These are phyloP conservation scores for Aspergillus steynii DNA, from an alignment of 495 filamentous ascomycete species.

Conservation along the genomic window DNA sequence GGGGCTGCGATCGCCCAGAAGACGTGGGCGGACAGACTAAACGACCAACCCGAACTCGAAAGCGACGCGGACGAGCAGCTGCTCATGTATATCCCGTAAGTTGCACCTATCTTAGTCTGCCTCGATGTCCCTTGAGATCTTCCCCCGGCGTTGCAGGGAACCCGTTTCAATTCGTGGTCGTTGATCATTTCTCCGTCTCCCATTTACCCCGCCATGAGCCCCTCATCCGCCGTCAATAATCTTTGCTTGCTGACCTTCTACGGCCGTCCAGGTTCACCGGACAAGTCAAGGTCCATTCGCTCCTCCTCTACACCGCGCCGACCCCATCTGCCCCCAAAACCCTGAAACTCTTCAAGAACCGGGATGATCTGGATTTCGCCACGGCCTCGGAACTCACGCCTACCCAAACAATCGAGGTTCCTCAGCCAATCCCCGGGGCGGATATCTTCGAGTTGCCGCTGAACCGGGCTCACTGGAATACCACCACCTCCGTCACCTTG, in stretches of 20 bases:
- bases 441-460: conserved; percentile 85
- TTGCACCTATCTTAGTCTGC: conserved; percentile 12
- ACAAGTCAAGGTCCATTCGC: conserved; percentile 86
- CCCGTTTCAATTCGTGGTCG: neutral
- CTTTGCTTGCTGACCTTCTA: conserved; percentile 3
- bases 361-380: conserved; percentile 80
- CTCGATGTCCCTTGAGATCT: neutral
- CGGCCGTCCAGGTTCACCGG: conserved; percentile 75
- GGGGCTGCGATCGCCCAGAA: conserved; percentile 82
- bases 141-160: too few species aligned
- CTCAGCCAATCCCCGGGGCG: conserved; percentile 60
- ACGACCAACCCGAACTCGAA: conserved; percentile 68
- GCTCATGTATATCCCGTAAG: conserved; percentile 88
- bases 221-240: conserved; percentile 18
- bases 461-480: conserved; percentile 84
- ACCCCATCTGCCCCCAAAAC: conserved; percentile 74
- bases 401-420: conserved; percentile 76
- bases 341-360: conserved; percentile 82
- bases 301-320: conserved; percentile 76
- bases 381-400: conserved; percentile 66
- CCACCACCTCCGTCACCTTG: conserved; percentile 70
- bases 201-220: conserved; percentile 26
- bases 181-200: conserved; percentile 2
- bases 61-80: conserved; percentile 92
- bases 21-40: conserved; percentile 79